Evolutionary conservation across 2,329 filamentous ascomycete genomes (phyloP).

Genomic region (Cyphellophora attinorum): DNA sequence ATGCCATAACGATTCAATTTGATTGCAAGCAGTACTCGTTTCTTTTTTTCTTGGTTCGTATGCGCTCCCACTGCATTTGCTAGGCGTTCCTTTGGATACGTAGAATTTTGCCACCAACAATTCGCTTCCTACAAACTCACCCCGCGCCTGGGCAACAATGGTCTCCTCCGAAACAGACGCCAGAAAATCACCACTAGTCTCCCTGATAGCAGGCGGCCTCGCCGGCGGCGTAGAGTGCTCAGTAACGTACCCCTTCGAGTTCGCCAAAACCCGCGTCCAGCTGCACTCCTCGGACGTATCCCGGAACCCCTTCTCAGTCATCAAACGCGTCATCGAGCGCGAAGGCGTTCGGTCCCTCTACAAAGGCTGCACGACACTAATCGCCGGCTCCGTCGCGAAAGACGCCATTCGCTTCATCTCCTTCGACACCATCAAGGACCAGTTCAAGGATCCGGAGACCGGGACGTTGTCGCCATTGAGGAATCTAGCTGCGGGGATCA

Average conservation of each 20-base stretch:
- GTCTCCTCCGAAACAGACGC: neutral
- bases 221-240: conserved; percentile 46
- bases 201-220: conserved; percentile 40
- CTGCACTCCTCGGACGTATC: conserved; percentile 38
- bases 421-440: conserved; percentile 52
- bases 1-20: too few species aligned
- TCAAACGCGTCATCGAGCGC: conserved; percentile 42
- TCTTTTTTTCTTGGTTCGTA: too few species aligned
- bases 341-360: conserved; percentile 53
- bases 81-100: too few species aligned
- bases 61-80: too few species aligned
- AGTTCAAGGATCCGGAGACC: conserved; percentile 44
- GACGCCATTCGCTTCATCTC: conserved; percentile 57
- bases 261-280: conserved; percentile 56
- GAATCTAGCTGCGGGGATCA: conserved; percentile 56
- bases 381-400: conserved; percentile 54
- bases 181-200: conserved; percentile 32
- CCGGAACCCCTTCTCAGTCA: conserved; percentile 49
- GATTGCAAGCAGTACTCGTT: too few species aligned
- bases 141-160: too few species aligned
- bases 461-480: conserved; percentile 46
- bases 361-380: conserved; percentile 52
- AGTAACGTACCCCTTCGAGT: conserved; percentile 48
- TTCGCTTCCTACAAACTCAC: too few species aligned
- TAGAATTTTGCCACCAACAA: too few species aligned